Conservation (phyloP, 176 grass and related monocot species). For the Dactylis glomerata region DNA sequence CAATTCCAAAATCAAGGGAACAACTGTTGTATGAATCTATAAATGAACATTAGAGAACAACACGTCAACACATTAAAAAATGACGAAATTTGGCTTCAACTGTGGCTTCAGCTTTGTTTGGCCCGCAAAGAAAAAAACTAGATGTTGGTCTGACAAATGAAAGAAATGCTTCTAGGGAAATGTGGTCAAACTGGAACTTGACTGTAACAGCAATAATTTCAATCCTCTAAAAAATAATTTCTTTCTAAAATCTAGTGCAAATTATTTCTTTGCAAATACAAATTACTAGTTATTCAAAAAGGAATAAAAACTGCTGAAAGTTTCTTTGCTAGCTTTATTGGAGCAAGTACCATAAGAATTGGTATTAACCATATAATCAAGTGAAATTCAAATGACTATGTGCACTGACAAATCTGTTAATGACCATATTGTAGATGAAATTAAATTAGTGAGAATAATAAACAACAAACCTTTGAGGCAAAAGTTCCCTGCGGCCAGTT, state of each 20-base stretch:
- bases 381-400: background rate
- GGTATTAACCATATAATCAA: background rate
- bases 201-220: background rate
- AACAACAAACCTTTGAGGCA: constrained; percentile 68
- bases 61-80: background rate
- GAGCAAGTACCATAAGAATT: background rate
- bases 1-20: background rate
- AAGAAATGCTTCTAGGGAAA: background rate
- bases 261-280: background rate
- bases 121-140: background rate
- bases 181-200: background rate
- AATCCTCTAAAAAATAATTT: background rate
- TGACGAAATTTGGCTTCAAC: background rate
- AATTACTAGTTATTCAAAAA: background rate
- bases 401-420: background rate
- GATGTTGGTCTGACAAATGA: background rate
- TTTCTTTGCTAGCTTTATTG: background rate
- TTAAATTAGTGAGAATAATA: background rate
- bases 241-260: background rate
- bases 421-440: background rate
- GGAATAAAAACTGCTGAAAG: background rate
- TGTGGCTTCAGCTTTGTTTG: background rate
- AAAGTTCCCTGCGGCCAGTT: constrained; percentile 93
- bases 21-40: background rate
- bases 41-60: background rate